Conservation (phyloP, 1,284 basidiomycete genomes). For the Trichosporon sp. region DNA sequence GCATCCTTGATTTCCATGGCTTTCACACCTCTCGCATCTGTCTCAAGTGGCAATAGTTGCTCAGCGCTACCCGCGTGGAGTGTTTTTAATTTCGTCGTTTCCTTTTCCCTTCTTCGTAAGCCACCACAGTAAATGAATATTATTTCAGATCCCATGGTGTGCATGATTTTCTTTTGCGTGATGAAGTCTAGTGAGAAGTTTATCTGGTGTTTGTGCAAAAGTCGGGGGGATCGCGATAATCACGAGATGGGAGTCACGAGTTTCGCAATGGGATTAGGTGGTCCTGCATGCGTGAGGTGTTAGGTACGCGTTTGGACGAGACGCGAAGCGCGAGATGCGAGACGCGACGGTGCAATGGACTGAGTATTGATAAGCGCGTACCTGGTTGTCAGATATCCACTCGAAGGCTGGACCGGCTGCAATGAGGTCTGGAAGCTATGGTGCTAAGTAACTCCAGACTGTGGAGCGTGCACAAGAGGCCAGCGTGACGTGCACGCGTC, state of each 20-base stretch:
- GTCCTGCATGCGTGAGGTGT: background rate
- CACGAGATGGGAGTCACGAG: background rate
- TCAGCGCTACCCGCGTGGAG: conserved; percentile 31
- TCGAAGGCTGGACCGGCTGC: background rate
- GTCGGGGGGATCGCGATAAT: background rate
- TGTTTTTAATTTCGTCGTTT: conserved; percentile 35
- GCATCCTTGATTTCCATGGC: conserved; percentile 33
- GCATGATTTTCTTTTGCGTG: conserved; percentile 23
- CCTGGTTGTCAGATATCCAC: background rate
- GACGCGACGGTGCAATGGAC: background rate
- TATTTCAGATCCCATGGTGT: conserved; percentile 34
- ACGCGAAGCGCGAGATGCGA: conserved; percentile 1
- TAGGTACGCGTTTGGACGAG: background rate
- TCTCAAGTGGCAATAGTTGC: conserved; percentile 33
- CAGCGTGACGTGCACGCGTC: too few species aligned
- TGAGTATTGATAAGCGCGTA: background rate
- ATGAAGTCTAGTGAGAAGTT: conserved; percentile 32
- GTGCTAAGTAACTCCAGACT: too few species aligned
- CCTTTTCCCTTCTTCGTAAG: conserved; percentile 29
- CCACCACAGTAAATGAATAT: conserved; percentile 34
- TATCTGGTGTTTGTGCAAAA: background rate
- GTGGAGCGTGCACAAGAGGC: too few species aligned
- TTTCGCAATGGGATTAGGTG: background rate
- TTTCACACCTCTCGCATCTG: conserved; percentile 31
- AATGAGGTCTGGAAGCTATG: too few species aligned